These are phyloP conservation scores for Colletotrichum orchidophilum DNA, from an alignment of 2,329 filamentous ascomycete species.

Conservation along the genomic window DNA sequence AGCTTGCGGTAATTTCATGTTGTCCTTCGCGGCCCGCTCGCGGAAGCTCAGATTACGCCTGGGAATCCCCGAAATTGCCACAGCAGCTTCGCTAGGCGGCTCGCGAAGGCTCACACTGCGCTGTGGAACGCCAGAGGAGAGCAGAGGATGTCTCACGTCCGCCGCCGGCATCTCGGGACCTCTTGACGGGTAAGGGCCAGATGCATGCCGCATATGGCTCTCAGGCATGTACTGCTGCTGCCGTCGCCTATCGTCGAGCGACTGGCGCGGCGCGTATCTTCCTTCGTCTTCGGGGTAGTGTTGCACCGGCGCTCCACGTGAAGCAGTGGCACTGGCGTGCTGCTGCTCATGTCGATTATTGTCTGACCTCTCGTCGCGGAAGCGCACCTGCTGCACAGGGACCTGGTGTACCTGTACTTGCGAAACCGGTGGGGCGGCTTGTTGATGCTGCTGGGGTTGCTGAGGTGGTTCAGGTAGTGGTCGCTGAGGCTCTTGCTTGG, in stretches of 20 bases:
- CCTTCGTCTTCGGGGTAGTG: conserved; percentile 44
- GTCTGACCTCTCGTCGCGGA: conserved; percentile 37
- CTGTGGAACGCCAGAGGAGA: conserved; percentile 17
- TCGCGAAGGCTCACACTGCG: conserved; percentile 35
- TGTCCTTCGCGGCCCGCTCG: conserved; percentile 62
- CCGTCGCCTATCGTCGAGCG: conserved; percentile 36
- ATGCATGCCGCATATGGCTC: conserved; percentile 39
- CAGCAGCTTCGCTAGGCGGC: conserved; percentile 9
- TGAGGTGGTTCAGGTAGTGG: conserved; percentile 20
- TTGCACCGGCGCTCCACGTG: conserved; percentile 42
- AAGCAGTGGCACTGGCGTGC: conserved; percentile 35
- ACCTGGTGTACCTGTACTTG: conserved; percentile 29
- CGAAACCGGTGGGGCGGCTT: conserved; percentile 23
- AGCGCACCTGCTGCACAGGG: conserved; percentile 44
- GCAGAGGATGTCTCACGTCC: conserved; percentile 32
- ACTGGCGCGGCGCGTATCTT: conserved; percentile 37
- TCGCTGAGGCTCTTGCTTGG: conserved; percentile 38
- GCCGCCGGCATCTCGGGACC: conserved; percentile 35
- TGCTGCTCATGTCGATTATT: conserved; percentile 35
- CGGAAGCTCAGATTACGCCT: conserved; percentile 69
- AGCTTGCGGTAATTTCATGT: conserved; percentile 46
- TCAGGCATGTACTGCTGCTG: conserved; percentile 46
- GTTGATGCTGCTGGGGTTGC: conserved; percentile 3
- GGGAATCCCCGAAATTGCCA: conserved; percentile 45
- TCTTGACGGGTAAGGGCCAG: conserved; percentile 34